These are phyloP conservation scores for Liquidambar formosana DNA, from an alignment of 164 flowering plant genomes.

Conservation along the genomic window DNA sequence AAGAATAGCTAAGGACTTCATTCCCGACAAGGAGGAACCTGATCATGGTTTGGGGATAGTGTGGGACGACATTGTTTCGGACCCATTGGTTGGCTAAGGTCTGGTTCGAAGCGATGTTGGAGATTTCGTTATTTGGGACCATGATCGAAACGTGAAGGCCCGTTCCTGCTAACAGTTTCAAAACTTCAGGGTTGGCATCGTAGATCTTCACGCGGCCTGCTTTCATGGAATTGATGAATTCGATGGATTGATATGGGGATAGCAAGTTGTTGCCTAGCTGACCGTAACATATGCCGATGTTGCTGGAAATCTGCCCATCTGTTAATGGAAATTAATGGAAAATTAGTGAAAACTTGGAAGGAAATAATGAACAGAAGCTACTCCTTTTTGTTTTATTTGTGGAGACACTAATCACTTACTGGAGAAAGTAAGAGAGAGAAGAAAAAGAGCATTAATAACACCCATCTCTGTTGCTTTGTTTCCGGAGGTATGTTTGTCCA, in stretches of 20 bases:
- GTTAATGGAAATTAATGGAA: background rate
- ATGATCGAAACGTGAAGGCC: slow-evolving; percentile 34
- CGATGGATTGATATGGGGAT: slow-evolving; percentile 30
- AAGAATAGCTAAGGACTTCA: slow-evolving; percentile 30
- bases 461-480: slow-evolving; percentile 2
- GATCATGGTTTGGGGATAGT: slow-evolving; percentile 37
- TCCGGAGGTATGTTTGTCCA: background rate
- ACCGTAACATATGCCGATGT: slow-evolving; percentile 42
- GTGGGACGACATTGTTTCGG: slow-evolving; percentile 25
- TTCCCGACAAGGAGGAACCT: slow-evolving; percentile 39
- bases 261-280: slow-evolving; percentile 37
- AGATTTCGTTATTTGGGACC: slow-evolving; percentile 34
- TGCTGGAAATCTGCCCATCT: slow-evolving; percentile 15
- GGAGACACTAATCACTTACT: too few species aligned
- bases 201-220: slow-evolving; percentile 35
- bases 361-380: background rate
- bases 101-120: slow-evolving; percentile 24
- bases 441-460: slow-evolving; percentile 10
- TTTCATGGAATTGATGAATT: slow-evolving; percentile 24
- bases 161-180: slow-evolving; percentile 27
- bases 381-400: too few species aligned
- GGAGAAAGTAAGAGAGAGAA: slow-evolving; percentile 20
- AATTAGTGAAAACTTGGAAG: background rate
- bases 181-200: slow-evolving; percentile 36
- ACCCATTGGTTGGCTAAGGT: slow-evolving; percentile 39